Percentiles rank a stretch among this genome's conserved stretches.
phyloP scores from a whole-genome alignment of 208 protist species.

The Acanthamoeba lenticulata region DNA sequence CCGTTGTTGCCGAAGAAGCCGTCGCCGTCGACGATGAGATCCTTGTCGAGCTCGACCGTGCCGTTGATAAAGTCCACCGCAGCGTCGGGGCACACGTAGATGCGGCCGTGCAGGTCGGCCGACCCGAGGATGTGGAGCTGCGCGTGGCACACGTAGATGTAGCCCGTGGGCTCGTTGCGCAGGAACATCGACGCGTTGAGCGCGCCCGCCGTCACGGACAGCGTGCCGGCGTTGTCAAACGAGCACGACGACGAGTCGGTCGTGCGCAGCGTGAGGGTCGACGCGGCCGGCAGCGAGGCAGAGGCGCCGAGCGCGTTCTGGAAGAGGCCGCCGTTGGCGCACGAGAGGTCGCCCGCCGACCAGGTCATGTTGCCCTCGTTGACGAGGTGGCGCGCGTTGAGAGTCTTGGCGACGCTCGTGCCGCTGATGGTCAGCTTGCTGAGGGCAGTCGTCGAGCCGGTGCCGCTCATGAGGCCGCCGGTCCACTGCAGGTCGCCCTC shows the following conservation, averaged over 20 bases:
- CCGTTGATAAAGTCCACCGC: conserved; percentile 37
- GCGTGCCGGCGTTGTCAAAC: conserved; percentile 23
- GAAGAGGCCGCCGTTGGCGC: conserved; percentile 2
- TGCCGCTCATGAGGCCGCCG: conserved; percentile 42
- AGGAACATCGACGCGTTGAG: conserved; percentile 41
- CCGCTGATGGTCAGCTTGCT: neutral
- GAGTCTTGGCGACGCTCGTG: conserved; percentile 54
- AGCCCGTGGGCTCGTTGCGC: conserved; percentile 34
- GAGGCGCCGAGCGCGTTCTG: neutral
- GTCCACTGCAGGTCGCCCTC: conserved; percentile 16
- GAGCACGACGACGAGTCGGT: conserved; percentile 44
- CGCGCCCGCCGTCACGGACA: conserved; percentile 29
- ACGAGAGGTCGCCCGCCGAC: conserved; percentile 25
- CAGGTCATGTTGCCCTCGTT: conserved; percentile 46
- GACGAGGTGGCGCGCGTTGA: conserved; percentile 7
- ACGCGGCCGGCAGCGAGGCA: neutral
- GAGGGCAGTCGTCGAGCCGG: neutral
- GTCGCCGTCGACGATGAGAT: conserved; percentile 1
- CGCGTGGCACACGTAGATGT: conserved; percentile 66
- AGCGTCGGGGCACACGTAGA: conserved; percentile 18
- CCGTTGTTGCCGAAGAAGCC: conserved; percentile 10
- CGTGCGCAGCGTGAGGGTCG: neutral
- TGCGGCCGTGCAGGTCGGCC: neutral
- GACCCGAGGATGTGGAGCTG: conserved; percentile 18
- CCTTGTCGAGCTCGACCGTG: neutral